These are phyloP conservation scores for Melaleuca alternifolia DNA, from an alignment of 345 rosid species.

Conservation along the genomic window DNA sequence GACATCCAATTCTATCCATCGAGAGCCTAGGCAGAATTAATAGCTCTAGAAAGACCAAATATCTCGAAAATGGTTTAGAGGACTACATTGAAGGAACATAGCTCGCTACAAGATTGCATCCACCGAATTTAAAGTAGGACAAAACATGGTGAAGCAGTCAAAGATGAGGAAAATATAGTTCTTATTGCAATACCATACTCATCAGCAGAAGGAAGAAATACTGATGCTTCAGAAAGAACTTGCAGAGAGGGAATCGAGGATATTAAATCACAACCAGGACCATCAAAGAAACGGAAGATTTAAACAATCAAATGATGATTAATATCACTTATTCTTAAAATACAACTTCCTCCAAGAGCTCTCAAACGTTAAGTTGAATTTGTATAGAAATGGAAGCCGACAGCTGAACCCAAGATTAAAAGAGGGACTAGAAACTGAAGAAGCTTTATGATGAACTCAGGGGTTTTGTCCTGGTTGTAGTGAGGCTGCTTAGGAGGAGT, in stretches of 20 bases:
- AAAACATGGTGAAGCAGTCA: background rate
- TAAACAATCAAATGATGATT: background rate
- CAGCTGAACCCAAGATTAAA: slow-evolving; percentile 78
- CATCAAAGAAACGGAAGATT: background rate
- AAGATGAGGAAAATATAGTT: background rate
- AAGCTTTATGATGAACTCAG: slow-evolving; percentile 59
- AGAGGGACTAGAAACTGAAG: slow-evolving; percentile 93
- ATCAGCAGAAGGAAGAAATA: background rate
- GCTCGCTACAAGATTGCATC: background rate
- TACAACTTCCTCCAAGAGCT: background rate
- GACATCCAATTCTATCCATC: background rate
- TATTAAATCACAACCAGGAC: background rate
- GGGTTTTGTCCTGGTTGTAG: slow-evolving; percentile 74
- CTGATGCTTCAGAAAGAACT: background rate
- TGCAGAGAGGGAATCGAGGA: background rate
- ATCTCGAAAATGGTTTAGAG: background rate
- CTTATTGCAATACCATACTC: background rate
- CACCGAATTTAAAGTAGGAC: background rate
- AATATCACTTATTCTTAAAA: background rate
- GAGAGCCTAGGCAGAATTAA: background rate
- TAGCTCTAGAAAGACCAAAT: background rate
- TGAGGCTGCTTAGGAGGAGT: slow-evolving; percentile 65
- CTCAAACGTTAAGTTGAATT: slow-evolving; percentile 26
- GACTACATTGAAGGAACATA: background rate
- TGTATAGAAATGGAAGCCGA: slow-evolving; percentile 73